Evolutionary conservation across 306 rosid species (phyloP).

Genomic region (Styphnolobium japonicum): DNA sequence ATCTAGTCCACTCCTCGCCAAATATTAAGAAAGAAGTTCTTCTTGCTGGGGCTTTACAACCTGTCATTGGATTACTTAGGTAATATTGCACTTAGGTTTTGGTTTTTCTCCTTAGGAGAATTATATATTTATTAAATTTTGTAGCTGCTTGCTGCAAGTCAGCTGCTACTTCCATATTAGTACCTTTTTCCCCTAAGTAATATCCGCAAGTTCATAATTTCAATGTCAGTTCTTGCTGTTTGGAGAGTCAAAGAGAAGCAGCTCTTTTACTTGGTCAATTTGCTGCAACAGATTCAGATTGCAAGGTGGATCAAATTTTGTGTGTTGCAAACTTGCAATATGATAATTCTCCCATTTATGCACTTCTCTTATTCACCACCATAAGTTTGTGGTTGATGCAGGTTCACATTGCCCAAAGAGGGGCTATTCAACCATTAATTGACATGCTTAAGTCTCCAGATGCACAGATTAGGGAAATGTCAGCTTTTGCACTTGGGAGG

Average conservation of each 20-base stretch:
- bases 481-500: constrained; percentile 95
- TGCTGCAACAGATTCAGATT: constrained; percentile 62
- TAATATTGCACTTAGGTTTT: constrained; percentile 16
- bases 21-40: constrained; percentile 60
- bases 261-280: constrained; percentile 78
- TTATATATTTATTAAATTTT: background rate
- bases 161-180: background rate
- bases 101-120: background rate
- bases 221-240: constrained; percentile 50
- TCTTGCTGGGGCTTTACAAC: constrained; percentile 71
- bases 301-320: constrained; percentile 47
- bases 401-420: constrained; percentile 86
- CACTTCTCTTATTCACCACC: background rate
- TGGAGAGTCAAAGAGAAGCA: constrained; percentile 66
- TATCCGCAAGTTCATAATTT: background rate
- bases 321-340: constrained; percentile 1
- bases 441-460: constrained; percentile 89
- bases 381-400: constrained; percentile 22
- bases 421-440: constrained; percentile 83
- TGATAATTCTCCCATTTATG: background rate
- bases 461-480: constrained; percentile 76
- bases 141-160: background rate
- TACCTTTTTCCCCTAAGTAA: background rate
- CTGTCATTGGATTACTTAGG: constrained; percentile 62
- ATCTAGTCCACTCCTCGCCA: constrained; percentile 79